A percentile compares a stretch with the other conserved stretches of the same genome.
Conservation (phyloP, 2,329 filamentous ascomycete genomes). For the Rhynchosporium agropyri region DNA sequence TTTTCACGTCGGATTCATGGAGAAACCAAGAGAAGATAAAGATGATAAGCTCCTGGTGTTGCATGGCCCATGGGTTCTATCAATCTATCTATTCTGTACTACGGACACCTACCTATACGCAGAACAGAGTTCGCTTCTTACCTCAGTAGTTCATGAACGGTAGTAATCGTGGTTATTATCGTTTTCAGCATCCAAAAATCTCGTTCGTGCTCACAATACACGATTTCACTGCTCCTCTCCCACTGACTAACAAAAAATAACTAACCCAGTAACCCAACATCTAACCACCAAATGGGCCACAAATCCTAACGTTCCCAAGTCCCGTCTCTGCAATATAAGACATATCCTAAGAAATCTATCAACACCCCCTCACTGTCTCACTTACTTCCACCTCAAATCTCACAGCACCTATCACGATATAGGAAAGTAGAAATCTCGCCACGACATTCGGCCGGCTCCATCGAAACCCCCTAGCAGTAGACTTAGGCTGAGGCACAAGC, state of each 20-base stretch:
- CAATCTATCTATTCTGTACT: constrained; percentile 1
- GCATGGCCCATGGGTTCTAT: background rate
- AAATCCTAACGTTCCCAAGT: constrained; percentile 58
- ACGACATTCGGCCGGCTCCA: constrained; percentile 71
- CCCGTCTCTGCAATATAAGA: constrained; percentile 57
- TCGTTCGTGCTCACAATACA: constrained; percentile 70
- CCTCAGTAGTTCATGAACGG: background rate
- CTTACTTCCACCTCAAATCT: constrained; percentile 32
- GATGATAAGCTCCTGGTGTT: background rate
- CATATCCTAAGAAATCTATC: constrained; percentile 43
- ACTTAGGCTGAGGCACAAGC: constrained; percentile 32
- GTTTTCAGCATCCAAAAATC: constrained; percentile 48
- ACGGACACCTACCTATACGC: constrained; percentile 1
- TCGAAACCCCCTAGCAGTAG: constrained; percentile 50
- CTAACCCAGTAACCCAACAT: constrained; percentile 58
- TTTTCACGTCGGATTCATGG: too few relatives aligned
- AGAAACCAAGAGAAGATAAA: too few relatives aligned
- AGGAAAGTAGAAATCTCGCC: constrained; percentile 52
- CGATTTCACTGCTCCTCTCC: constrained; percentile 60
- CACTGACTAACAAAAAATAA: constrained; percentile 51
- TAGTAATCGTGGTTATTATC: background rate
- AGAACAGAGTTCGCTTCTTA: constrained; percentile 7
- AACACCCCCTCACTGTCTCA: constrained; percentile 34
- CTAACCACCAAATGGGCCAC: constrained; percentile 58
- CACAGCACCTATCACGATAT: constrained; percentile 41